Base-by-base conservation (phyloP, 805 yeast species). In the Hemisphaericaspora nanyangensis region DNA sequence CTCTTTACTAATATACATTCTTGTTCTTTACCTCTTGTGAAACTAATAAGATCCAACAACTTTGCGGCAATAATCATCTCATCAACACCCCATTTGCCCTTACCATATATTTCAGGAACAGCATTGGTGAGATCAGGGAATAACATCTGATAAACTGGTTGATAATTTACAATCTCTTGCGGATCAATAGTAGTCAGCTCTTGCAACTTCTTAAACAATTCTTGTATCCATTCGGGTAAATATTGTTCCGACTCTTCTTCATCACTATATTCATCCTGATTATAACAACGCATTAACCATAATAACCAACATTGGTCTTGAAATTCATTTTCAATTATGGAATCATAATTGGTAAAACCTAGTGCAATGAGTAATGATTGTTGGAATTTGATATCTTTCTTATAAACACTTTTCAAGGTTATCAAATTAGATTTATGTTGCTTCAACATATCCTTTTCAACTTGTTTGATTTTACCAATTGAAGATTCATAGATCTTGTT, bases 251-350 rank as follows among this genome's bases (percentile, higher is more conserved):
- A 54, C 24, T 46, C 56, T 8, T 45, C 50, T 5, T 35, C 48
- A 17, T 65, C 72, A 7, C 53, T 52, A 39, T 69, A 65, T 12
- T 53, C 57, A 4, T 54, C 48, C 32, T 62, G 64, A 52, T 80
- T 82, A 40, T 68, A 62, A 41, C 77, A 72, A 48, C 88, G 68
- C 26, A 84, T 75, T 18, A 84, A 62, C 77, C 82, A 85, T 29
- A 85, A 56, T 16, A 81, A 55, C 56, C 85, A 63, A 2, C 75
- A 73, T 47, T 80, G 83, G 40, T 80, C 81, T 41, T 78, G 60
- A 33, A 78, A 67, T 30, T 70, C 65, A 31, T 74, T 64, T 3
- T 58, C 65, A 2, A 71, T 50, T 12, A 84, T 49, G 33, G 76
- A 79, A 4, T 77, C 80, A 48, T 72, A 79, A 16, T 69, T 65